phyloP scores from a whole-genome alignment of 495 filamentous ascomycete genomes.

The Penicillium egyptiacum region DNA sequence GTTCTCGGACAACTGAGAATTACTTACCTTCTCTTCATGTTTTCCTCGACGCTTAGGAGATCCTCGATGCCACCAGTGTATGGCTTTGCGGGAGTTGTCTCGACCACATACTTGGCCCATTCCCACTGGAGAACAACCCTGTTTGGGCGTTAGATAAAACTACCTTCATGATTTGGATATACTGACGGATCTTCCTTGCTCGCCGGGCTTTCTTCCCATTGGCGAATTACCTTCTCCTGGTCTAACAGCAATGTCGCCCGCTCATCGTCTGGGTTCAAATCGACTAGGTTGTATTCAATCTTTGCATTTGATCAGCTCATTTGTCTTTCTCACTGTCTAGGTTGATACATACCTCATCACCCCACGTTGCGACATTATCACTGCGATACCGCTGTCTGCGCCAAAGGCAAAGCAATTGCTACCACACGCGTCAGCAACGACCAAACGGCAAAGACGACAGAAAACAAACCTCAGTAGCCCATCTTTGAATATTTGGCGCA shows the following conservation, averaged over 20 bases:
- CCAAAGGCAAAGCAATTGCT: constrained; percentile 10
- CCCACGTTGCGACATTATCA: constrained; percentile 3
- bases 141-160: background rate
- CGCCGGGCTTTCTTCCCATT: background rate
- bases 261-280: background rate
- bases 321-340: too few species aligned
- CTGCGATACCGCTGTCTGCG: constrained; percentile 1
- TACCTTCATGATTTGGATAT: background rate
- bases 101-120: constrained; percentile 15
- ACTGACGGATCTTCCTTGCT: constrained; percentile 6
- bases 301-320: background rate
- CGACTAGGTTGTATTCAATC: constrained; percentile 9
- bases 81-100: constrained; percentile 15
- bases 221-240: constrained; percentile 5
- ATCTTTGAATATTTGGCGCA: constrained; percentile 1
- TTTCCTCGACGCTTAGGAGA: constrained; percentile 1
- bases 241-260: constrained; percentile 9
- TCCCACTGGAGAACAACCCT: constrained; percentile 13
- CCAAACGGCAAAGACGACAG: background rate
- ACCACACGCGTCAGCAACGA: background rate
- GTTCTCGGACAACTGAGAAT: background rate
- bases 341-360: constrained; percentile 4
- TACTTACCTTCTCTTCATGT: constrained; percentile 9
- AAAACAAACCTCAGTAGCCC: constrained; percentile 6
- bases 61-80: constrained; percentile 7